phyloP scores from a whole-genome alignment of 208 protist species.

The Acanthamoeba royreba region DNA sequence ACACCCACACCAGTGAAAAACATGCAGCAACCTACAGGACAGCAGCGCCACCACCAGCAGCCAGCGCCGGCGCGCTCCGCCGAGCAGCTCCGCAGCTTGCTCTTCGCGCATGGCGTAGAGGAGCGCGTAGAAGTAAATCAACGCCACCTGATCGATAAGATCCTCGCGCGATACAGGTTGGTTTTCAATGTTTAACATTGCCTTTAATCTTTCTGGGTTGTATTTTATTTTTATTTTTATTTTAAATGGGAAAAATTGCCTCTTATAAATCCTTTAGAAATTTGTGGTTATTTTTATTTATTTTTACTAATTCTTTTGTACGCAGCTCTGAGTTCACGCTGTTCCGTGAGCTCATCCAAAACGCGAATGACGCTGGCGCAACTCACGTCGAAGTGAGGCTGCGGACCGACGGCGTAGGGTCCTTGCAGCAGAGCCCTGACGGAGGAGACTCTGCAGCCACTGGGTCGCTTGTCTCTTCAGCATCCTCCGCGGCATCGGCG shows the following conservation, averaged over 20 bases:
- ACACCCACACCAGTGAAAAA: too few relatives aligned
- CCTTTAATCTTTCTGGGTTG: too few relatives aligned
- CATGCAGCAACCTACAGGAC: too few relatives aligned
- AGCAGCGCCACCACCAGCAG: too few relatives aligned
- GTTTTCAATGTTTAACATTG: too few relatives aligned
- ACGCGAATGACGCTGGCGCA: conserved; percentile 53
- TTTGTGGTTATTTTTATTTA: background rate
- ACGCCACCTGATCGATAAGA: conserved; percentile 66
- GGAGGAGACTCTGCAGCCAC: background rate
- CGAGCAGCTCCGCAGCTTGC: background rate
- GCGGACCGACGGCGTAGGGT: background rate
- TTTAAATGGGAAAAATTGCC: background rate
- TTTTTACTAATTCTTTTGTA: background rate
- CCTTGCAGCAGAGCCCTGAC: background rate
- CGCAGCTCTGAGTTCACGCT: conserved; percentile 46
- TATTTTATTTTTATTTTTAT: background rate
- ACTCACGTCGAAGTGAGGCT: background rate
- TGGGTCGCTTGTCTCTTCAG: background rate
- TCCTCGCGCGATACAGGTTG: conserved; percentile 57
- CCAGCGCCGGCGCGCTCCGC: too few relatives aligned
- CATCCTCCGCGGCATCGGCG: background rate
- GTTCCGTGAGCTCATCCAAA: conserved; percentile 60
- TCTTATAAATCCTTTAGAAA: background rate
- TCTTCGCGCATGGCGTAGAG: conserved; percentile 34
- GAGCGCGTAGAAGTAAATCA: conserved; percentile 59